These are phyloP conservation scores for Magnolia kwangsiensis DNA, from an alignment of 164 flowering plant species.

Conservation along the genomic window DNA sequence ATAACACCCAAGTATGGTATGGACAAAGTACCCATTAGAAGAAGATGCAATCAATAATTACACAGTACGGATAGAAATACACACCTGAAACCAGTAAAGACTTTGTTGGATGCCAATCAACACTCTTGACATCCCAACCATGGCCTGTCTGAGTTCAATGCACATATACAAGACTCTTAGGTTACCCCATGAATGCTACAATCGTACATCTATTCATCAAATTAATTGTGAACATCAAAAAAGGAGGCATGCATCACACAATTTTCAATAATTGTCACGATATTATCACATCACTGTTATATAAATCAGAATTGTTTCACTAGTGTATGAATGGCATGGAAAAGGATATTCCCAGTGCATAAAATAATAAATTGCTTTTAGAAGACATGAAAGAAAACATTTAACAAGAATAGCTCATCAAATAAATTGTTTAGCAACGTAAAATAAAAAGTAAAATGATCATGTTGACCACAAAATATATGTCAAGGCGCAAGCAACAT, in stretches of 20 bases:
- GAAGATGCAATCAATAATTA: neutral
- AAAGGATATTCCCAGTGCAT: too few relatives aligned
- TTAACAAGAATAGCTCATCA: too few relatives aligned
- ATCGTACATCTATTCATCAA: neutral
- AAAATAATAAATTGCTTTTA: too few relatives aligned
- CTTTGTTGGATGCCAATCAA: constrained; percentile 99
- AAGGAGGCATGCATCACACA: neutral
- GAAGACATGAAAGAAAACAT: too few relatives aligned
- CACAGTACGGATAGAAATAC: neutral
- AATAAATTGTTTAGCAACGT: too few relatives aligned
- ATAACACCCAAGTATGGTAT: neutral
- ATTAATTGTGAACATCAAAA: neutral
- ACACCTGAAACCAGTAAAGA: constrained; percentile 91
- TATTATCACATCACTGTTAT: too few relatives aligned
- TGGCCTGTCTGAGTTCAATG: constrained; percentile 99
- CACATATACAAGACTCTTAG: constrained; percentile 36
- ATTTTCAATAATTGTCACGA: too few relatives aligned
- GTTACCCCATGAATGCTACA: constrained; percentile 26
- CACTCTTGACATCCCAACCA: constrained; percentile 99
- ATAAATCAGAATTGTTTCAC: too few relatives aligned
- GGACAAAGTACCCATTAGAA: neutral
- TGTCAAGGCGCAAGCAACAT: too few relatives aligned
- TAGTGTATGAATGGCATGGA: too few relatives aligned
- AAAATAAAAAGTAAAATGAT: too few relatives aligned
- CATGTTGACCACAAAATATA: too few relatives aligned